Evolutionary conservation across 2,329 filamentous ascomycete species (phyloP), one percentile per base, ranked within the genome.

Genomic region (Penicillium freii): DNA sequence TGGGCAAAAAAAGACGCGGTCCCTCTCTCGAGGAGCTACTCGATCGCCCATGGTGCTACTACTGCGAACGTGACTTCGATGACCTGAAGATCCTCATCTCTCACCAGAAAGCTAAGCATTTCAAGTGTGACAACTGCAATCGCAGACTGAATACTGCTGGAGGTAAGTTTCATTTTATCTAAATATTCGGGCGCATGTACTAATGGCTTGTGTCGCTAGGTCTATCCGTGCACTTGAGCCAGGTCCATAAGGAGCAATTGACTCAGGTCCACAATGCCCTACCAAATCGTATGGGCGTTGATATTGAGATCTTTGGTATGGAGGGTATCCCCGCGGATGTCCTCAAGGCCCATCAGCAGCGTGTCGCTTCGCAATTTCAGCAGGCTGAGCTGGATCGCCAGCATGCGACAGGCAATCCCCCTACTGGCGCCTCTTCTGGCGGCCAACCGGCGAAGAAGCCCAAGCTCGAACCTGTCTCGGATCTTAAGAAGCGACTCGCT

Each of bases 31-130:
- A 97, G 79, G 92, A 97, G 78, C 82, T 96, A 66, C 84, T 99
- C 61, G 80, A 82, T 65, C 88, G 92, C 57, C 89, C 93, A 49
- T 97, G 92, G 92, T 99, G 94, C 80, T 99, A 96, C 79, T 99
- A 99, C 81, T 99, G 94, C 87, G 94, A 99, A 78, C 90, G 93
- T 79, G 93, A 97, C 78, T 99, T 97, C 73, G 92, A 97, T 75
- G 94, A 99, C 75, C 77, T 96, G 46, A 97, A 96, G 81, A 92
- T 97, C 66, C 86, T 99, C 63, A 95, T 96, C 67, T 92, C 90
- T 57, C 94, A 99, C 75, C 94, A 97, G 72, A 97, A 97, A 75
- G 92, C 93, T n/a, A 97, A 97, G 78, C 94, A 99, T 76, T 97
- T 96, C 82, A 97, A 96, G 77, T 99, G 94, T 78, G 91, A 96